Conservation (phyloP, 1,139 yeast genomes). For the Pichia sp. region DNA sequence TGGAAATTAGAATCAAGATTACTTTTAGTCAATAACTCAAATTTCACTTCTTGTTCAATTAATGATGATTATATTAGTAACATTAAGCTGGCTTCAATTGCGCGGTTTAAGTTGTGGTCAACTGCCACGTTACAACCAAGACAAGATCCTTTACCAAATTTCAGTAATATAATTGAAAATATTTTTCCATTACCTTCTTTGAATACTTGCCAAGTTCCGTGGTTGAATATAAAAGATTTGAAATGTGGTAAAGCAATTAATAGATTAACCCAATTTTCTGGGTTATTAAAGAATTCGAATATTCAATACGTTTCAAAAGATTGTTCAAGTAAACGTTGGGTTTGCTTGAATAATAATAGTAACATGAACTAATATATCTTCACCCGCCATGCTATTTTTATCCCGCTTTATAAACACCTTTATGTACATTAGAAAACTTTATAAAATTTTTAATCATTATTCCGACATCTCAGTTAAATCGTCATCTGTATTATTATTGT, state of each 20-base stretch:
- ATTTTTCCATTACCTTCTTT: slow-evolving; percentile 7
- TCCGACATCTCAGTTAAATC: not conserved
- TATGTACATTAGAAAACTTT: not conserved
- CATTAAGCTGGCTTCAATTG: slow-evolving; percentile 28
- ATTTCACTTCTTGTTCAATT: not conserved
- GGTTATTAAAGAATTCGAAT: slow-evolving; percentile 9
- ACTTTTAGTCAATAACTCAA: not conserved
- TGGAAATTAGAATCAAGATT: slow-evolving; percentile 2
- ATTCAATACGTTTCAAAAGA: slow-evolving; percentile 14
- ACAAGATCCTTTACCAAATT: slow-evolving; percentile 34
- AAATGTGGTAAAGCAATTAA: slow-evolving; percentile 11
- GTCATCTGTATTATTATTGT: not conserved
- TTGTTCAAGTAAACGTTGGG: slow-evolving; percentile 10
- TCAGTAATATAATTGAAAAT: slow-evolving; percentile 18
- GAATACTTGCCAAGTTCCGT: slow-evolving; percentile 10
- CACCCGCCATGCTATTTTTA: not conserved
- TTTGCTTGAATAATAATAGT: not conserved
- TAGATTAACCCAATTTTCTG: slow-evolving; percentile 7
- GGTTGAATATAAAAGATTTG: slow-evolving; percentile 13
- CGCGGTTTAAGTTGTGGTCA: slow-evolving; percentile 43
- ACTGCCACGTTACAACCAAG: slow-evolving; percentile 45
- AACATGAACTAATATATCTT: not conserved
- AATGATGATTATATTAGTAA: not conserved
- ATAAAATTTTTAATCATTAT: not conserved
- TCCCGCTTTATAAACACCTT: not conserved